Evolutionary conservation across 139 green algal species (phyloP).

Genomic region (Coelastrella sp.): DNA sequence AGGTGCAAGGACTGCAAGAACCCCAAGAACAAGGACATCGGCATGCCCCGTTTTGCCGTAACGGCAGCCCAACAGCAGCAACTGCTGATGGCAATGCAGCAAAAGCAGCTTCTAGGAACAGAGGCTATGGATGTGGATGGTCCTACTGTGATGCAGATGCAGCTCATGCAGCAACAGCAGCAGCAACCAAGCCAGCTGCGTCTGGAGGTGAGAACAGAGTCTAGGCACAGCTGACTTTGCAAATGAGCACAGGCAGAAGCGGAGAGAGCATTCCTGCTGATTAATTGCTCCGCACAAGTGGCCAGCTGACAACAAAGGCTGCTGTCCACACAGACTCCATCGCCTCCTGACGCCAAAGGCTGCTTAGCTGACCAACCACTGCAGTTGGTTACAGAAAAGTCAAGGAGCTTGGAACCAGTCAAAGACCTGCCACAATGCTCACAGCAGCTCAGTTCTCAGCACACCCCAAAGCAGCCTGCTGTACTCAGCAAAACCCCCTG

Average conservation of each 20-base stretch:
- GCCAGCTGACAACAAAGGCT: no score
- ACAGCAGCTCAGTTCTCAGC: neutral
- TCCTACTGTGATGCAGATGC: neutral
- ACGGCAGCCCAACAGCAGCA: neutral
- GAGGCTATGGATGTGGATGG: conserved; percentile 13
- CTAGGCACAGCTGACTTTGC: neutral
- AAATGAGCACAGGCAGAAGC: no score
- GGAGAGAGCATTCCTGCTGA: no score
- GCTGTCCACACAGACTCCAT: no score
- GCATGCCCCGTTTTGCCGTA: neutral
- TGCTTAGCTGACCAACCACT: no score
- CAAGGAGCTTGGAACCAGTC: no score
- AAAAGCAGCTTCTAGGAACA: conserved; percentile 25
- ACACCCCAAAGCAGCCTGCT: neutral
- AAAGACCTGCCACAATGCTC: neutral
- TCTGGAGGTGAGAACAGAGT: neutral
- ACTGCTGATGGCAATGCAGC: conserved; percentile 34
- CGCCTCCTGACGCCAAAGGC: no score
- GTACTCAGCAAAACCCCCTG: neutral
- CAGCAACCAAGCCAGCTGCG: neutral
- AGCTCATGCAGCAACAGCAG: neutral
- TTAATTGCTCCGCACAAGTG: no score
- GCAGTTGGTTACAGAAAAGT: neutral
- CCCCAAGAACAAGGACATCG: neutral
- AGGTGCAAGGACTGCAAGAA: conserved; percentile 65